These are phyloP conservation scores for Eragrostis tef DNA, from an alignment of 202 grass and related monocot species.

Conservation along the genomic window DNA sequence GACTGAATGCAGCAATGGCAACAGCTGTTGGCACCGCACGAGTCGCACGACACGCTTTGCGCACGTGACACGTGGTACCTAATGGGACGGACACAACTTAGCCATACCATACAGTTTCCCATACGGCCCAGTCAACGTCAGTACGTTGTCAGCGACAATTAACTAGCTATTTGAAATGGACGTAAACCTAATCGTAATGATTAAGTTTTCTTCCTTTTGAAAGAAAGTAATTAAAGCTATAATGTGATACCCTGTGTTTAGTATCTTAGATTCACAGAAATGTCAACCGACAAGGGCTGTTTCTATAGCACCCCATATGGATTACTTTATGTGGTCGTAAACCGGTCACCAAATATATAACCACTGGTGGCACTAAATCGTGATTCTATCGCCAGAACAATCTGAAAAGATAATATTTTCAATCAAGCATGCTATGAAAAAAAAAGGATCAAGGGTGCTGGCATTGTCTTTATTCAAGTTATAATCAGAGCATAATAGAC, in stretches of 20 bases:
- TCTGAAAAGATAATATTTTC: not conserved
- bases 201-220: not conserved
- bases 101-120: not conserved
- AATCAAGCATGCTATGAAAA: not conserved
- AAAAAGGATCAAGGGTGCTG: not conserved
- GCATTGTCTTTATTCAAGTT: not conserved
- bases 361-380: not conserved
- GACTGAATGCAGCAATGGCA: not conserved
- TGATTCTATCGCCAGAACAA: not conserved
- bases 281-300: not conserved
- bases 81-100: not conserved
- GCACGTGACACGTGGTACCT: constrained; percentile 17
- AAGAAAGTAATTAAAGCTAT: not conserved
- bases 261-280: constrained; percentile 1
- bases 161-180: constrained; percentile 29
- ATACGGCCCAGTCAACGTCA: not conserved
- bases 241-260: not conserved
- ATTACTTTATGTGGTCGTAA: not conserved
- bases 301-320: not conserved
- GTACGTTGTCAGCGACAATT: not conserved
- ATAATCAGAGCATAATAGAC: not conserved
- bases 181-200: constrained; percentile 16
- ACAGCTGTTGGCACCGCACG: not conserved
- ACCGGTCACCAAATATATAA: not conserved
- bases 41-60: constrained; percentile 5